Conservation (phyloP, 176 grass and related monocot genomes). For the Eragrostis curvula region DNA sequence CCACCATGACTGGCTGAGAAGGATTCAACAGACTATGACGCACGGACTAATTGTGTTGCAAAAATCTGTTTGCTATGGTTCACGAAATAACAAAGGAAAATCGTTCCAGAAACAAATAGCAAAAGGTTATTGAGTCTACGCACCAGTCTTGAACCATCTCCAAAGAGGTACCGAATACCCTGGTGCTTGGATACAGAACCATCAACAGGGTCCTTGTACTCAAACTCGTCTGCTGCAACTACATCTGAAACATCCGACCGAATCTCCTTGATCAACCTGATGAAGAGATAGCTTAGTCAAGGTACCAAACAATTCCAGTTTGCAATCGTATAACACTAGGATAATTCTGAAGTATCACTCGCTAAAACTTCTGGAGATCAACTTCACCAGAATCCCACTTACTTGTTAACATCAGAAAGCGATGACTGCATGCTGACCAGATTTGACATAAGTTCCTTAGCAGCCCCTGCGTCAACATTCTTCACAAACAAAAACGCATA, state of each 20-base stretch:
- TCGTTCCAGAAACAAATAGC: not conserved
- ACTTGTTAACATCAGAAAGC: constrained; percentile 94
- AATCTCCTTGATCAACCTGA: constrained; percentile 84
- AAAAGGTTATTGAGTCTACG: not conserved
- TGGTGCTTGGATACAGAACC: constrained; percentile 92
- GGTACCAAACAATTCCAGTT: not conserved
- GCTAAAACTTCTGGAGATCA: not conserved
- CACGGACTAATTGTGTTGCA: not conserved
- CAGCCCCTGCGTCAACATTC: constrained; percentile 92
- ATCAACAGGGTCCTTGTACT: constrained; percentile 99
- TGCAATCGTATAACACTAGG: not conserved
- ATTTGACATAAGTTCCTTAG: constrained; percentile 87
- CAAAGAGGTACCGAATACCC: constrained; percentile 89
- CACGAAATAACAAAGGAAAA: not conserved
- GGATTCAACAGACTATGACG: not conserved
- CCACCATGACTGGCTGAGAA: not conserved
- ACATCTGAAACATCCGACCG: constrained; percentile 71
- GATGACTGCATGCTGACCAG: constrained; percentile 78
- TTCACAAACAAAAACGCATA: constrained; percentile 48
- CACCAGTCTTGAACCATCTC: constrained; percentile 96
- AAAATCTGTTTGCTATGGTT: constrained; percentile 4
- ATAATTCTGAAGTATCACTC: not conserved
- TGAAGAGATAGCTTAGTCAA: constrained; percentile 41
- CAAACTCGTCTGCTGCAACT: constrained; percentile 82
- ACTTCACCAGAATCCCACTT: constrained; percentile 31